phyloP scores from a whole-genome alignment of 768 basidiomycete genomes.

The Rickenella mellea region DNA sequence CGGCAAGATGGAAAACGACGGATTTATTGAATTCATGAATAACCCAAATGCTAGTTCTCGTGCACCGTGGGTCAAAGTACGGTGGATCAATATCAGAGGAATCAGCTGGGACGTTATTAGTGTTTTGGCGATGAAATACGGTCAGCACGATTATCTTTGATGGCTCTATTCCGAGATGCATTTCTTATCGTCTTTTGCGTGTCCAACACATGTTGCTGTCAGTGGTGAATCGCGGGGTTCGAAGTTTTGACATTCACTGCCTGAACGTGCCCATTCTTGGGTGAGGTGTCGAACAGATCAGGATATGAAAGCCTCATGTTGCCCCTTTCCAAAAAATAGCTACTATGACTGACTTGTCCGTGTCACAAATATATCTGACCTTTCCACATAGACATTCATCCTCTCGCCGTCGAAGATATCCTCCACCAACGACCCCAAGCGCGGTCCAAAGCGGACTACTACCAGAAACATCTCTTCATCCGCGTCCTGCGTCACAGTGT shows the following conservation, averaged over 20 bases:
- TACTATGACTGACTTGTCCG: no score
- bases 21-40: slow-evolving; percentile 8
- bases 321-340: no score
- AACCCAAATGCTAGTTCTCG: neutral
- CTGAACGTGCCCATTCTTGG: no score
- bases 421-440: slow-evolving; percentile 8
- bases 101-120: slow-evolving; percentile 19
- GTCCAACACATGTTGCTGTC: no score
- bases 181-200: no score
- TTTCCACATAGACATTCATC: slow-evolving; percentile 11
- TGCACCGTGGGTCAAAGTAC: slow-evolving; percentile 9
- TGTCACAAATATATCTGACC: neutral
- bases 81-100: slow-evolving; percentile 19
- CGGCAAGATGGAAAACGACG: slow-evolving; percentile 7
- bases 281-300: no score
- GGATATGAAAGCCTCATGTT: no score
- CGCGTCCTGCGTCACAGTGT: slow-evolving; percentile 14
- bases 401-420: slow-evolving; percentile 15
- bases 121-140: slow-evolving; percentile 13
- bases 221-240: neutral
- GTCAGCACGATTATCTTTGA: no score
- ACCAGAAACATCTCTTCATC: slow-evolving; percentile 18
- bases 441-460: slow-evolving; percentile 15
- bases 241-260: no score
- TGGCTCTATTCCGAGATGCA: no score